Evolutionary conservation across 306 rosid species (phyloP), one percentile per base, ranked within the genome.

Genomic region (Cucumis melo): DNA sequence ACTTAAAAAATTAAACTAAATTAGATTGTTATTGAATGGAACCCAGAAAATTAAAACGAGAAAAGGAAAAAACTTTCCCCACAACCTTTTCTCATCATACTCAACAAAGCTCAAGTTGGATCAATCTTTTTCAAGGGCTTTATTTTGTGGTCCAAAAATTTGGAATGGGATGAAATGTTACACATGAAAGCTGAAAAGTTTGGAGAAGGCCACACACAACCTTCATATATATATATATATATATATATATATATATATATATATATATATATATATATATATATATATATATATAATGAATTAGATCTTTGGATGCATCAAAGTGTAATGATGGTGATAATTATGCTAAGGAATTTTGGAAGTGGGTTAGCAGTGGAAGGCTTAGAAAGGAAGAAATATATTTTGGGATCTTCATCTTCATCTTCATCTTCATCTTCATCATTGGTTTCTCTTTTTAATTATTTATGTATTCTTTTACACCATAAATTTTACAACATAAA

Each of bases 141-240:
- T 34, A 15, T 0, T 63, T 34, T 15, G 70, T 63, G 73, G 73
- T 66, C 73, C 73, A 66, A 66, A 41, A 66, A 3, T 32, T 66
- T n/a, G 19, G 8, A 23, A 19, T 41, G 46, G 53, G 29, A 66
- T 66, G 54, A 39, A 50, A 10, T 41, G 34, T 41, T 66, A 20
- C 73, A 66, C 73, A 66, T 66, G 73, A 66, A 66, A 66, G 73
- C 73, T 66, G 34, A 39, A 66, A 66, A 66, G 32, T 64, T 64
- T 36, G 72, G 27, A 8, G 46, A 36, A 61, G 66, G 66, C 8
- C 55, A 50, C 66, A 9, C 66, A 61, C 66, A 59, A 59, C 8
- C 17, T 27, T 27, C 66, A 57, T 20, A 57, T 42, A 7, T 42
- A 32, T 32, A 32, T 42, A 9, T 10, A 2, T 42, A 56, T 42